Base-by-base conservation (phyloP, 768 basidiomycete genomes). In the Amanita molliuscula region DNA sequence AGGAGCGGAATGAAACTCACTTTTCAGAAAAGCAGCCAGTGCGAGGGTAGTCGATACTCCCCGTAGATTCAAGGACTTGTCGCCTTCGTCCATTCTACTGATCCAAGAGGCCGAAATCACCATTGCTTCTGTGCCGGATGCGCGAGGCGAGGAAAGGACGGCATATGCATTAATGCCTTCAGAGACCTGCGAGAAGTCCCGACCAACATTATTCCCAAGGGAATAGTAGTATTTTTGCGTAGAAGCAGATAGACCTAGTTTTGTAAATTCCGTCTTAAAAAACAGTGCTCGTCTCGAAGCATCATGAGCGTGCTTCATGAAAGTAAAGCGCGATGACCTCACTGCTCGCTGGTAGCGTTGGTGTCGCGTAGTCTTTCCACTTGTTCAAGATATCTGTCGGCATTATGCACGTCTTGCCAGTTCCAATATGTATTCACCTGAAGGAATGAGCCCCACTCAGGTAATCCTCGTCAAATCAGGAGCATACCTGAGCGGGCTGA, bases 101-200 rank as follows among this genome's bases (percentile, higher is more conserved):
- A 82, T 56, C 92, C 93, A 96, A 5, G 92, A 88, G 1, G 96
- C 94, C 54, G 86, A 84, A 35, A 99, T 76, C 15, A 99, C 78
- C 60, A 97, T 87, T 4, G 91, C 87, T 65, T 99, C 95, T 6
- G 82, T 81, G 2, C 93, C 94, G n/a, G 92, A 80, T n/a, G 88
- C 77, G 21, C 96, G 81, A 6, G 95, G 91, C 2, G 94, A 86
- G 9, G 79, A 74, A 41, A 92, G 66, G 28, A 90, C 67, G 13
- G 87, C 88, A 62, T 94, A 97, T 10, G 83, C 78, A 62, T 97
- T 96, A 6, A 73, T 76, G 8, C 93, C 92, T 13, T 67, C 69
- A 11, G 76, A 55, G 5, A 61, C 65, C 84, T 90, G 52, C 9
- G 5, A 42, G 25, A 43, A 52, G 31, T 23, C 48, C 10, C n/a